Evolutionary conservation across 331 rosid species (phyloP).

Genomic region (Cydonia oblonga): DNA sequence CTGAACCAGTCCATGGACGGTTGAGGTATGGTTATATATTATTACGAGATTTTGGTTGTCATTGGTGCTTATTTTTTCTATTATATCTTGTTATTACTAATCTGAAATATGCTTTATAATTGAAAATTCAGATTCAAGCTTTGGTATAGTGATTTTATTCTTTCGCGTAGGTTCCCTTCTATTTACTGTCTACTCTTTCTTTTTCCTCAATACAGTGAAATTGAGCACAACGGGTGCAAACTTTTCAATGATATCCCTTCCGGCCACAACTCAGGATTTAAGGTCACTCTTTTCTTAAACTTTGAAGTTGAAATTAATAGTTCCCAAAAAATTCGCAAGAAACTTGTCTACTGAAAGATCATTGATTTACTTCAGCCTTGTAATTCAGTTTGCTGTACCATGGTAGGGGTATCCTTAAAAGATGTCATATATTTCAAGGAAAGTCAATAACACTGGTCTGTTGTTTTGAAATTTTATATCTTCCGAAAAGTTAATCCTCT

Average conservation of each 20-base stretch:
- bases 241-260: slow-evolving; percentile 81
- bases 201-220: slow-evolving; percentile 48
- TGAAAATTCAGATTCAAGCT: neutral
- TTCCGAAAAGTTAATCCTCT: neutral
- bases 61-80: neutral
- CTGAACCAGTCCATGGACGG: slow-evolving; percentile 92
- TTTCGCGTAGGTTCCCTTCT: neutral
- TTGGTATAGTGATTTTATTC: neutral
- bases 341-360: neutral
- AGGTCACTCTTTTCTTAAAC: slow-evolving; percentile 33
- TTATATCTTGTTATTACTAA: neutral
- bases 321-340: too few species aligned
- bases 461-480: neutral
- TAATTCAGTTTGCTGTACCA: neutral
- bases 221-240: slow-evolving; percentile 70
- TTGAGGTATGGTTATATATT: slow-evolving; percentile 48
- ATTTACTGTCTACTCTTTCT: neutral
- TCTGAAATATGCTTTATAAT: neutral
- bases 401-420: neutral
- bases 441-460: neutral
- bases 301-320: too few species aligned
- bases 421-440: neutral
- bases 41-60: slow-evolving; percentile 10
- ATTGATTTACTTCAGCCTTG: neutral
- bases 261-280: slow-evolving; percentile 73